These are phyloP conservation scores for Hymenotorrendiella dingleyae DNA, from an alignment of 2,329 filamentous ascomycete genomes.

Conservation along the genomic window DNA sequence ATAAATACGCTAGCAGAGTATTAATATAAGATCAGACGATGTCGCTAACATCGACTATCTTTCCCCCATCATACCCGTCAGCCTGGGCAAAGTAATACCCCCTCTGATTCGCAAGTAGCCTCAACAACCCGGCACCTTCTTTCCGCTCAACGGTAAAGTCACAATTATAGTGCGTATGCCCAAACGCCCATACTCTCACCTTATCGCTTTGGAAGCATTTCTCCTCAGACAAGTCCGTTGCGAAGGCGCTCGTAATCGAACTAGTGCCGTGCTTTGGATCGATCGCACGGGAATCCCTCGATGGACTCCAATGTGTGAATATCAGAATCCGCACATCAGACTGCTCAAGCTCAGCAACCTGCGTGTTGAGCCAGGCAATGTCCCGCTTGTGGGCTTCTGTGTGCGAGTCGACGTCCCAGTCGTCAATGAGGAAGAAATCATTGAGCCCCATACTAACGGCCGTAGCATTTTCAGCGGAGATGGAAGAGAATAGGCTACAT, in stretches of 20 bases:
- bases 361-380: constrained; percentile 34
- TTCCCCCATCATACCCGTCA: constrained; percentile 6
- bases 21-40: too few species aligned
- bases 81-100: constrained; percentile 28
- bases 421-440: constrained; percentile 9
- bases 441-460: constrained; percentile 7
- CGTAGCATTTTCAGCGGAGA: constrained; percentile 33
- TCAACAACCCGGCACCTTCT: too few species aligned
- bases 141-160: constrained; percentile 34
- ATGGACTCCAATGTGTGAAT: constrained; percentile 35
- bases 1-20: too few species aligned
- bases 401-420: constrained; percentile 10
- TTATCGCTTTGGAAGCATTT: constrained; percentile 18
- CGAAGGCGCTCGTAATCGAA: constrained; percentile 39
- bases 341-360: constrained; percentile 29
- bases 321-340: constrained; percentile 33
- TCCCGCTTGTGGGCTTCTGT: constrained; percentile 20
- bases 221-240: constrained; percentile 40
- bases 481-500: constrained; percentile 43
- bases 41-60: constrained; percentile 6
- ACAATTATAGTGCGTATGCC: constrained; percentile 39
- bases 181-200: constrained; percentile 39
- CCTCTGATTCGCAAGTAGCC: constrained; percentile 39
- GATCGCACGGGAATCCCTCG: not conserved
- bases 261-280: constrained; percentile 17